These are phyloP conservation scores for Akanthomyces lecanii DNA, from an alignment of 2,329 filamentous ascomycete species.

Conservation along the genomic window DNA sequence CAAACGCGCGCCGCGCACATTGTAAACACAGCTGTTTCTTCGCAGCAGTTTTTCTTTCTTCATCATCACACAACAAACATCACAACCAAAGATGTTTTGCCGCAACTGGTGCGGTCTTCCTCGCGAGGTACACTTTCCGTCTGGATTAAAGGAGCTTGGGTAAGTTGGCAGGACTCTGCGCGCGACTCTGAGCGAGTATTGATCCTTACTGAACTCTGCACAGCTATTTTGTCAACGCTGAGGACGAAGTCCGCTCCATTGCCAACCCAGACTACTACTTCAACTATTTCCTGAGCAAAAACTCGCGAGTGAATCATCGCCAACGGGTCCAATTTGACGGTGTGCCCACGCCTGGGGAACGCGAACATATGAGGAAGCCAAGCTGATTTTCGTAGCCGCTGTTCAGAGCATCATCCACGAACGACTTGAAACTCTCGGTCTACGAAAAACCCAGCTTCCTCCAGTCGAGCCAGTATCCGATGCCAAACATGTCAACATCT, in stretches of 20 bases:
- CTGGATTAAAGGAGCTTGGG: slow-evolving; percentile 68
- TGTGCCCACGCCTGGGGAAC: slow-evolving; percentile 32
- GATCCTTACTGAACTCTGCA: background rate
- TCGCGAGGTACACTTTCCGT: slow-evolving; percentile 62
- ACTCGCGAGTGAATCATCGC: slow-evolving; percentile 70
- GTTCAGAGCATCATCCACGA: slow-evolving; percentile 55
- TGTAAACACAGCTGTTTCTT: slow-evolving; percentile 18
- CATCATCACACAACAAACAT: background rate
- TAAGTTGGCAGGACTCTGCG: slow-evolving; percentile 31
- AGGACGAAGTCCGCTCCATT: slow-evolving; percentile 70
- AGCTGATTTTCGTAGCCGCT: slow-evolving; percentile 46
- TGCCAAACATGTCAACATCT: slow-evolving; percentile 60
- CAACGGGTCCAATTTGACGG: slow-evolving; percentile 73
- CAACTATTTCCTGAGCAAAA: slow-evolving; percentile 68
- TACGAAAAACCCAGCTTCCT: slow-evolving; percentile 61
- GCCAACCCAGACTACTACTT: slow-evolving; percentile 65
- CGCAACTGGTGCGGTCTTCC: slow-evolving; percentile 65
- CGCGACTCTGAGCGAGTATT: slow-evolving; percentile 22
- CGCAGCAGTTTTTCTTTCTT: too few relatives aligned
- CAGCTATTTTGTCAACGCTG: slow-evolving; percentile 74
- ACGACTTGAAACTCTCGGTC: slow-evolving; percentile 58
- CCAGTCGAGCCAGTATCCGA: slow-evolving; percentile 30
- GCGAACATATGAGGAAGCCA: background rate
- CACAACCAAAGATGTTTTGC: slow-evolving; percentile 61
- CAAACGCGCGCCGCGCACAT: slow-evolving; percentile 7